These are phyloP conservation scores for Phytophthora fragariaefolia DNA, from an alignment of 352 stramenopile genomes.

Conservation along the genomic window DNA sequence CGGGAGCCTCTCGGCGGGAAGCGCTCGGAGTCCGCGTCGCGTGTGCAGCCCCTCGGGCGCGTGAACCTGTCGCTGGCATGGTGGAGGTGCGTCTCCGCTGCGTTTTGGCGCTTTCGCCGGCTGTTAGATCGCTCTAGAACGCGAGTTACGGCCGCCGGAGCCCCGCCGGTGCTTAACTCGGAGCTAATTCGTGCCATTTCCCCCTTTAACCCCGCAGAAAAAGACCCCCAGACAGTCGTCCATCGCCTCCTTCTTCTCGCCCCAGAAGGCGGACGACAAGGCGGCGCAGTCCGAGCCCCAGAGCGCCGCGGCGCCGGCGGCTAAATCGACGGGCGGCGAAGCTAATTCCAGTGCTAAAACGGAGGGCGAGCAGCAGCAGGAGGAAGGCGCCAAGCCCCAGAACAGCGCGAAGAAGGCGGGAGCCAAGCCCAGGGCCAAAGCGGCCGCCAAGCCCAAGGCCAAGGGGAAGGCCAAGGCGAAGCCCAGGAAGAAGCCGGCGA, in stretches of 20 bases:
- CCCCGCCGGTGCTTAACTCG: slow-evolving; percentile 5
- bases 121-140: background rate
- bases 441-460: slow-evolving; percentile 16
- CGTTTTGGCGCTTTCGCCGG: background rate
- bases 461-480: slow-evolving; percentile 32
- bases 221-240: slow-evolving; percentile 67
- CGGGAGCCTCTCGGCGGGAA: slow-evolving; percentile 10
- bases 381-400: background rate
- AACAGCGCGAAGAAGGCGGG: slow-evolving; percentile 19
- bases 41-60: background rate
- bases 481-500: slow-evolving; percentile 22
- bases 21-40: slow-evolving; percentile 5
- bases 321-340: slow-evolving; percentile 15
- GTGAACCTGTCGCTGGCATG: slow-evolving; percentile 10
- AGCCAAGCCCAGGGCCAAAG: slow-evolving; percentile 13
- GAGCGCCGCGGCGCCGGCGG: slow-evolving; percentile 8
- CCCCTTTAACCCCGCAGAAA: slow-evolving; percentile 39
- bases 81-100: slow-evolving; percentile 27
- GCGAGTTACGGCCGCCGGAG: background rate
- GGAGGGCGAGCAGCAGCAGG: slow-evolving; percentile 3
- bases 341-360: slow-evolving; percentile 19
- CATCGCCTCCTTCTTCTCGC: slow-evolving; percentile 85
- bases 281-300: slow-evolving; percentile 19
- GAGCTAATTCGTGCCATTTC: slow-evolving; percentile 17
- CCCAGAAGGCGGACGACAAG: slow-evolving; percentile 34